These are phyloP conservation scores for Phascolomyces articulosus DNA, from an alignment of 371 early-diverging fungal genomes.

Conservation along the genomic window DNA sequence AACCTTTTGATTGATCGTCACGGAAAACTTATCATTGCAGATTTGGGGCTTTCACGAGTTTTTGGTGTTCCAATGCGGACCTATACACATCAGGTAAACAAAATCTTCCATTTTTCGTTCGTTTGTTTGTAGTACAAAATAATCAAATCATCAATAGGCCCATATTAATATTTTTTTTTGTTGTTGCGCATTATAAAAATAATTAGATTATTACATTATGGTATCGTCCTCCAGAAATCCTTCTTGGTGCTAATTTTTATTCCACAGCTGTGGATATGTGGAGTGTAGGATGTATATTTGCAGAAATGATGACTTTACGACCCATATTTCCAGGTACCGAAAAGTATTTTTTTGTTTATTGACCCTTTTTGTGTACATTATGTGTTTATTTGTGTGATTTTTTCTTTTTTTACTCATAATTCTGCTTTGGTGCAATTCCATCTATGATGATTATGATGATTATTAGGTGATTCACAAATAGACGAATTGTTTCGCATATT, in stretches of 20 bases:
- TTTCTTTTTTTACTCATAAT: no score
- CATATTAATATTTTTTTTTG: no score
- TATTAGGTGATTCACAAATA: constrained; percentile 92
- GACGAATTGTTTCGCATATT: constrained; percentile 97
- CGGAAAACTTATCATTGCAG: constrained; percentile 91
- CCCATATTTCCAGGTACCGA: constrained; percentile 91
- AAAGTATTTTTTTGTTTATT: background rate
- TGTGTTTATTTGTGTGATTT: background rate
- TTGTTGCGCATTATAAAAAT: background rate
- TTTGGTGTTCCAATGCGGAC: constrained; percentile 89
- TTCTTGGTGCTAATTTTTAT: constrained; percentile 70
- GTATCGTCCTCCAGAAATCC: constrained; percentile 85
- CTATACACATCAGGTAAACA: constrained; percentile 89
- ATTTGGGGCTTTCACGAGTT: constrained; percentile 93
- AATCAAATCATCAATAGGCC: no score
- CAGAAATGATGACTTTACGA: constrained; percentile 86
- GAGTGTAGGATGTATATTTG: constrained; percentile 85
- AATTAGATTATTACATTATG: constrained; percentile 93
- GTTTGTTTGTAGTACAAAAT: no score
- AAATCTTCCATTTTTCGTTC: no score
- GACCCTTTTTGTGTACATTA: background rate
- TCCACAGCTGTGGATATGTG: constrained; percentile 81
- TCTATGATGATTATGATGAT: background rate
- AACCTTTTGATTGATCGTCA: constrained; percentile 91
- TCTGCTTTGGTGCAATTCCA: no score